These are phyloP conservation scores for Septoria petroselini DNA, from an alignment of 2,329 filamentous ascomycete species.

Conservation along the genomic window DNA sequence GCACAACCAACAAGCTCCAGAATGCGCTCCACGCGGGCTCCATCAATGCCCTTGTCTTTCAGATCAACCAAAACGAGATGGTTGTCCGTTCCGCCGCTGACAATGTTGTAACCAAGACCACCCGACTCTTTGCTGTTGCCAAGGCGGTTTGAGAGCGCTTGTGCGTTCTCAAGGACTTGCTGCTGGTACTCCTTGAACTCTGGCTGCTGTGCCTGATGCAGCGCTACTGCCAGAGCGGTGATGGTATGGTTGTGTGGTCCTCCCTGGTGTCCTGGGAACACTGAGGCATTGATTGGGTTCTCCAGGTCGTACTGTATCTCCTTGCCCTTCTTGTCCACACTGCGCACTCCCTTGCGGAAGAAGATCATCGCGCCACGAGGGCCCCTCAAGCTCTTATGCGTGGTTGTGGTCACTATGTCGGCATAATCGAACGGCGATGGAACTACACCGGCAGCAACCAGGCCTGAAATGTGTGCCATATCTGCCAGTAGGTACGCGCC, in stretches of 20 bases:
- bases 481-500: conserved; percentile 84
- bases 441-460: conserved; percentile 87
- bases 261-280: conserved; percentile 97
- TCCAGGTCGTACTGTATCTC: conserved; percentile 83
- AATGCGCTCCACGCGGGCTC: conserved; percentile 89
- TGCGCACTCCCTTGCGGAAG: conserved; percentile 87
- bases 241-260: conserved; percentile 99
- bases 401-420: conserved; percentile 96
- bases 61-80: conserved; percentile 92
- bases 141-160: conserved; percentile 71
- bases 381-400: conserved; percentile 93
- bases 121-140: conserved; percentile 69
- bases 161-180: conserved; percentile 84
- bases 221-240: conserved; percentile 85
- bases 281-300: conserved; percentile 87
- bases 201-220: conserved; percentile 85
- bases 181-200: conserved; percentile 94
- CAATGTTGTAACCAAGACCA: conserved; percentile 79
- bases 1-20: conserved; percentile 98
- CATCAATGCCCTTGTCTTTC: conserved; percentile 83
- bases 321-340: conserved; percentile 71
- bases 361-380: conserved; percentile 98
- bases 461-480: conserved; percentile 95
- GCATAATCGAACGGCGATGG: conserved; percentile 84
- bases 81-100: conserved; percentile 94